Base-by-base conservation (phyloP, 441 rosid genomes). In the Flueggea neowawraea region DNA sequence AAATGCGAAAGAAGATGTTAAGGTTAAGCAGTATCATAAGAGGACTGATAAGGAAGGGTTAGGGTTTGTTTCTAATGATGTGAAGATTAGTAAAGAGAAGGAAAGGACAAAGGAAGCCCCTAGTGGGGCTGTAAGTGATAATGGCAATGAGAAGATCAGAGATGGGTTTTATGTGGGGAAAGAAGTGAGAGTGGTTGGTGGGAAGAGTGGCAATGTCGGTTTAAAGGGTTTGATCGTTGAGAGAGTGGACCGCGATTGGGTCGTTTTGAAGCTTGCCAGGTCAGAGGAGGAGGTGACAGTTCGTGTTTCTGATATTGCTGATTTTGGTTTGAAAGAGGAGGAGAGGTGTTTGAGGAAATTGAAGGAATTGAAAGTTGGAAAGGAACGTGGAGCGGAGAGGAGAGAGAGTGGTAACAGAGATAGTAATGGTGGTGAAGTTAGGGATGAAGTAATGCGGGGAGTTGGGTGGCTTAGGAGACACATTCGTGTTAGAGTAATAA, bases 391-490 rank as follows among this genome's bases (percentile, higher is more conserved):
- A 49, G 61, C 41, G 57, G 68, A 52, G 6, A 71, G 69, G 16
- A 70, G 77, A 64, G 78, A 71, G 58, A 64, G 62, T 58, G 67
- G 67, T 66, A 77, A 60, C 52, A 69, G 67, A 55, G 68, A 55
- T 36, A 50, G 55, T 2, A 22, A 41, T 60, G 71, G 68, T n/a
- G 65, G 61, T 6, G 54, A 60, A 67, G 16, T 16, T 68, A 63
- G 60, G 66, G 64, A 36, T 33, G 55, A 52, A 54, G 63, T 47
- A 41, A 43, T 51, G 61, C 39, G 57, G 47, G 66, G 80, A 44
- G 60, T 72, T 16, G 61, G 69, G 2, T 90, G 97, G 97, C 88
- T 93, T 43, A 80, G 75, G 74, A 88, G 82, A 75, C 88, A 80
- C 60, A 87, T 90, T 70, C 75, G 84, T 61, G 92, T 88, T 58